Conservation (phyloP, 1,284 basidiomycete species). For the Ganoderma lingzhi region DNA sequence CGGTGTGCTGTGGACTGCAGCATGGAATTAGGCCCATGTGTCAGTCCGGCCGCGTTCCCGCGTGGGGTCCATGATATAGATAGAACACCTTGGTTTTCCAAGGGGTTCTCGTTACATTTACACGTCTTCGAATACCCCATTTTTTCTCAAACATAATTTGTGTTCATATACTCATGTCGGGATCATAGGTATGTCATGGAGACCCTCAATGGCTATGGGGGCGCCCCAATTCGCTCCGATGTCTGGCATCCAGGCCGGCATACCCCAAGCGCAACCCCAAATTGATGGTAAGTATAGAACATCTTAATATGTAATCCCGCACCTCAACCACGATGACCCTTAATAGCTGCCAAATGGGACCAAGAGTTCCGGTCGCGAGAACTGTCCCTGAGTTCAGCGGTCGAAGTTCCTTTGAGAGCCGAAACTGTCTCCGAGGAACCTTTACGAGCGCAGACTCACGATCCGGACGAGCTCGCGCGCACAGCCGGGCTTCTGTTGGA, state of each 20-base stretch:
- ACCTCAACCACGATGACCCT: constrained; percentile 4
- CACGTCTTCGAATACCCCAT: not conserved
- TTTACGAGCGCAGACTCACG: constrained; percentile 43
- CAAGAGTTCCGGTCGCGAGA: constrained; percentile 70
- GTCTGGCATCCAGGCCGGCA: constrained; percentile 20
- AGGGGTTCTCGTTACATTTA: not conserved
- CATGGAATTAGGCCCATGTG: not conserved
- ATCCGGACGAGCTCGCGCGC: constrained; percentile 72
- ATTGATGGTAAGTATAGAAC: constrained; percentile 28
- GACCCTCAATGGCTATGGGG: constrained; percentile 14
- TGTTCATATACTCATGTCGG: not conserved
- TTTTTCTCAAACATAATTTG: not conserved
- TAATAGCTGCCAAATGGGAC: constrained; percentile 58
- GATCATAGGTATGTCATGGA: constrained; percentile 24
- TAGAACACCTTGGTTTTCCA: too few species aligned
- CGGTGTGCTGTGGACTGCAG: not conserved
- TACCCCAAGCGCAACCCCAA: constrained; percentile 21
- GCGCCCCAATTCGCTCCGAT: constrained; percentile 24
- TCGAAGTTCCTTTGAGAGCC: constrained; percentile 27
- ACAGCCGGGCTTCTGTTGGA: constrained; percentile 79
- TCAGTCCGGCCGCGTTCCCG: too few species aligned
- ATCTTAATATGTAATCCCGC: not conserved
- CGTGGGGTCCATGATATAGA: not conserved
- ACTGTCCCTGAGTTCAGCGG: constrained; percentile 37
- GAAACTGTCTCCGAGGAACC: constrained; percentile 33